Evolutionary conservation across 495 filamentous ascomycete species (phyloP), one percentile per base, ranked within the genome.

Genomic region (Neurospora cerealis): DNA sequence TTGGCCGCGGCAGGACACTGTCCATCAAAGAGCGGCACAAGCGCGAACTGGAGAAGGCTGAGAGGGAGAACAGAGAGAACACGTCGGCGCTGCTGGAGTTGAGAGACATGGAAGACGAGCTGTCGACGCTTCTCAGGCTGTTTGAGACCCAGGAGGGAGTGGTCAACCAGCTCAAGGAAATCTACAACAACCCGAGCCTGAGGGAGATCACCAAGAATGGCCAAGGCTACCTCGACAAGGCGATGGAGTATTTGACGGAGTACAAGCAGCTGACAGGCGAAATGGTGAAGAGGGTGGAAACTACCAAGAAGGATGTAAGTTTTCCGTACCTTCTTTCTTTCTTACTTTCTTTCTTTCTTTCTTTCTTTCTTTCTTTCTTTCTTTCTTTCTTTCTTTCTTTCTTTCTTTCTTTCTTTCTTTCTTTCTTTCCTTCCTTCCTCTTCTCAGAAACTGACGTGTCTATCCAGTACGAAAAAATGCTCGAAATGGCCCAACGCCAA

Each of bases 401-500:
- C 28, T 17, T 32, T 2, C 54, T 24, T 5, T 4, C 21, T 8
- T n/a, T 44, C 41, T 4, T 28, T 9, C 36, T 10, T 37, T 13
- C 21, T 21, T 24, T 54, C 15, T 24, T 5, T 21, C 24, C 15
- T 38, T 7, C 34, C 24, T 17, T 7, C 3, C 21, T 2, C 13
- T 71, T 8, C 9, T 1, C 24, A 32, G 2, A 54, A 5, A 13
- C 70, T 72, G 19, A 74, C 70, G n/a, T n/a, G n/a, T n/a, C n/a
- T n/a, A 15, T 17, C 0, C 1, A 90, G 86, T 91, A 89, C 71
- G 88, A 91, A 74, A 90, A 90, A 42, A 85, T 91, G 13, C 85
- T 91, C 10, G 89, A 91, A 78, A 88, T 92, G 80, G 89, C 89
- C 69, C 89, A 91, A 72, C 89, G 90, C 38, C 90, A 92, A 73